phyloP scores from a whole-genome alignment of 495 filamentous ascomycete species.

The Clohesyomyces aquaticus region DNA sequence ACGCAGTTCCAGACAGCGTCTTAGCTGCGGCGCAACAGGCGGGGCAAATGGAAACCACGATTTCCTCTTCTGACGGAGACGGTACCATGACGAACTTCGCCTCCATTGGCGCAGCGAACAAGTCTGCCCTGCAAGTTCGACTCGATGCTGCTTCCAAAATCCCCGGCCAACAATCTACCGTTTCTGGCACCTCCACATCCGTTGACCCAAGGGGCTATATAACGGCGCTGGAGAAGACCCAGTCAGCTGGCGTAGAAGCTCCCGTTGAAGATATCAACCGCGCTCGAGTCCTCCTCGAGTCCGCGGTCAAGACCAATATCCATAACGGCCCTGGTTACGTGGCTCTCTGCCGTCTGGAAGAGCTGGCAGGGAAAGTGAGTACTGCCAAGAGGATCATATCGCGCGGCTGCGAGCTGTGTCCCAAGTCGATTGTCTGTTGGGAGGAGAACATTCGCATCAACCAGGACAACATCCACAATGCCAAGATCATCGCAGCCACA shows the following conservation, averaged over 20 bases:
- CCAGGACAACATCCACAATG: slow-evolving; percentile 73
- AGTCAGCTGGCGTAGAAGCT: slow-evolving; percentile 74
- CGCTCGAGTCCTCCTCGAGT: slow-evolving; percentile 89
- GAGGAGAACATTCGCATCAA: slow-evolving; percentile 91
- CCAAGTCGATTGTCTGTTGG: slow-evolving; percentile 94
- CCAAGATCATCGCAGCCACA: slow-evolving; percentile 92
- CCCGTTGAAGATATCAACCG: slow-evolving; percentile 95
- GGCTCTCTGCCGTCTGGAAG: slow-evolving; percentile 88
- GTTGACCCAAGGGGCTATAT: slow-evolving; percentile 96
- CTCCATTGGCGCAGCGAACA: slow-evolving; percentile 93
- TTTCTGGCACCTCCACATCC: slow-evolving; percentile 80
- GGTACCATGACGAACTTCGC: slow-evolving; percentile 97
- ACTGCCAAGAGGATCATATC: slow-evolving; percentile 83
- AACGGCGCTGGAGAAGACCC: slow-evolving; percentile 80
- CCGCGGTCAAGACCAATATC: slow-evolving; percentile 93
- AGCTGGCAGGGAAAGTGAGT: slow-evolving; percentile 86
- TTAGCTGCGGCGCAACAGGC: slow-evolving; percentile 81
- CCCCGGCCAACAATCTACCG: slow-evolving; percentile 64
- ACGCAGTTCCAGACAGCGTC: slow-evolving; percentile 96
- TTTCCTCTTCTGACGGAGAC: slow-evolving; percentile 60
- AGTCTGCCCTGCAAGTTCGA: slow-evolving; percentile 88
- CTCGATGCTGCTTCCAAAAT: slow-evolving; percentile 78
- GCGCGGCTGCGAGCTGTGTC: slow-evolving; percentile 84
- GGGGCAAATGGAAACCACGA: slow-evolving; percentile 78
- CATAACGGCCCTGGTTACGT: slow-evolving; percentile 97